A percentile compares a stretch with the other conserved stretches of the same genome.
These are phyloP conservation scores for Piedraia hortae DNA, from an alignment of 2,329 filamentous ascomycete genomes.

Conservation along the genomic window DNA sequence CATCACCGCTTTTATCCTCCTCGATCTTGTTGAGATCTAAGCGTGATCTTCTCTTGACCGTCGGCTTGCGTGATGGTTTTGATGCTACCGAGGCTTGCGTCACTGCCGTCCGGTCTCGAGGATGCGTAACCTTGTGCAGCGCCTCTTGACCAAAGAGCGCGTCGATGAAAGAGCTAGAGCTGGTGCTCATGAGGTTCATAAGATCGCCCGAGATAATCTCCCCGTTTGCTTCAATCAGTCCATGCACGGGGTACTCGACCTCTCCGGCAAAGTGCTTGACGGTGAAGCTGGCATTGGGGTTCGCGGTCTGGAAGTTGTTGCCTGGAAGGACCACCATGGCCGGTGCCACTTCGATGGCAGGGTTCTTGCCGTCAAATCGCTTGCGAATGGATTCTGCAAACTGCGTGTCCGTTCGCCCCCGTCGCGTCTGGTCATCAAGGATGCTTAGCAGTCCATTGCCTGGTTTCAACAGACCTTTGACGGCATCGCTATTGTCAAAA, in stretches of 20 bases:
- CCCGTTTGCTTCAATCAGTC: slow-evolving; percentile 79
- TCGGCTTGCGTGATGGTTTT: slow-evolving; percentile 75
- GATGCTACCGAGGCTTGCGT: slow-evolving; percentile 93
- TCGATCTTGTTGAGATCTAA: slow-evolving; percentile 16
- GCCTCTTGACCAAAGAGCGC: slow-evolving; percentile 92
- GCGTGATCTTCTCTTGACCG: slow-evolving; percentile 48
- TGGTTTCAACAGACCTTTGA: slow-evolving; percentile 69
- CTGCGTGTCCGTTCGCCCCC: slow-evolving; percentile 68
- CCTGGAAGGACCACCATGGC: slow-evolving; percentile 53
- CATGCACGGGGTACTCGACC: slow-evolving; percentile 72
- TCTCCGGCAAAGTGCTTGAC: slow-evolving; percentile 91
- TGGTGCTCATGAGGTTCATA: slow-evolving; percentile 74
- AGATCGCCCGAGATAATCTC: slow-evolving; percentile 88
- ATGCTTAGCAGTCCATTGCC: slow-evolving; percentile 86
- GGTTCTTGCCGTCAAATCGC: slow-evolving; percentile 83
- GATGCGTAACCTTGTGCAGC: slow-evolving; percentile 75
- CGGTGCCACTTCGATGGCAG: slow-evolving; percentile 48
- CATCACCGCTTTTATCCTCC: slow-evolving; percentile 18
- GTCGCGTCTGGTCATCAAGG: slow-evolving; percentile 78
- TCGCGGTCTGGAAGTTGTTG: slow-evolving; percentile 71
- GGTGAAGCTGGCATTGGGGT: slow-evolving; percentile 55
- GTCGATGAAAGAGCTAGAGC: slow-evolving; percentile 66
- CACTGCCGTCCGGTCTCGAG: slow-evolving; percentile 66
- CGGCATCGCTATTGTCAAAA: slow-evolving; percentile 89
- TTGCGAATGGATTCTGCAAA: slow-evolving; percentile 74